Percentiles rank a stretch among this genome's conserved stretches.
These are phyloP conservation scores for Chlorella sorokiniana DNA, from an alignment of 139 green algal genomes.

Conservation along the genomic window DNA sequence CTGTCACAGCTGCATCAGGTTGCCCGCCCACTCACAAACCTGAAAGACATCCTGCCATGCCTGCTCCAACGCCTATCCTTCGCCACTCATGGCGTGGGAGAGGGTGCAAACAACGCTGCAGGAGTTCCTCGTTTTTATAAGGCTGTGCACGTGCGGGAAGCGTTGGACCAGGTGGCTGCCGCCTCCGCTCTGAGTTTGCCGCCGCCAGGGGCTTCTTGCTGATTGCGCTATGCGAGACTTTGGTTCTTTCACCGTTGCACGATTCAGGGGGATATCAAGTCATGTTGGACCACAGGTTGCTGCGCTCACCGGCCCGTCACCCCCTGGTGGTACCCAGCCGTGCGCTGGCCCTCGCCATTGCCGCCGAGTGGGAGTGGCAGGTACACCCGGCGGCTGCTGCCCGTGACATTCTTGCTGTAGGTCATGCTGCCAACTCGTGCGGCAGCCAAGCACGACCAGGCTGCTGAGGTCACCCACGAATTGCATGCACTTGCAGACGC, in stretches of 20 bases:
- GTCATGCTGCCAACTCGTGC: too few species aligned
- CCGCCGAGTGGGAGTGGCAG: conserved; percentile 94
- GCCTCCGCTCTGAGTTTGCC: background rate
- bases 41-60: background rate
- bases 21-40: conserved; percentile 17
- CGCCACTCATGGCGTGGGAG: conserved; percentile 39
- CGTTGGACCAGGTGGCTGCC: conserved; percentile 7
- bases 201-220: too few species aligned
- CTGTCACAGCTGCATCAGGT: background rate
- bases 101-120: background rate
- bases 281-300: conserved; percentile 62
- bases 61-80: background rate
- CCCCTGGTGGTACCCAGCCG: conserved; percentile 70
- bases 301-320: conserved; percentile 75
- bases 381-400: conserved; percentile 26
- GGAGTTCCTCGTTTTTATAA: conserved; percentile 41
- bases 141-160: conserved; percentile 31
- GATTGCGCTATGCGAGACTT: too few species aligned
- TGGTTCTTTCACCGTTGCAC: background rate
- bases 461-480: background rate
- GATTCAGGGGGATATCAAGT: conserved; percentile 54
- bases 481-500: background rate
- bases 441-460: background rate
- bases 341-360: conserved; percentile 80
- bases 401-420: background rate